phyloP scores from a whole-genome alignment of 1,139 yeast genomes.

The Wickerhamiella infanticola region DNA sequence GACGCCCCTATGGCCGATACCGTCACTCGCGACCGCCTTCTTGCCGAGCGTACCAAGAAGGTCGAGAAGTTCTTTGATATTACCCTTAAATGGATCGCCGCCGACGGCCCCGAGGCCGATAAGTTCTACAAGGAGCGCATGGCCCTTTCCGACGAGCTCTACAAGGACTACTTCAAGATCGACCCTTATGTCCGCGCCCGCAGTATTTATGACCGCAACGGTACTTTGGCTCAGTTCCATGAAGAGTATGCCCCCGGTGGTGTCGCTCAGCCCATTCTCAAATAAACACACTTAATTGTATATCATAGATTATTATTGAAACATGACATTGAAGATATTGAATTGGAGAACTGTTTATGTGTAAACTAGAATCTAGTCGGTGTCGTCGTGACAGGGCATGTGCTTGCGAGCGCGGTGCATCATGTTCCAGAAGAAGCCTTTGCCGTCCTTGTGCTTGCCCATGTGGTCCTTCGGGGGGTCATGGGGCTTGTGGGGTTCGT shows the following conservation, averaged over 20 bases:
- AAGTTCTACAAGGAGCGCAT: constrained; percentile 30
- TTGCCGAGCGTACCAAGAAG: constrained; percentile 34
- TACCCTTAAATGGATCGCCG: constrained; percentile 56
- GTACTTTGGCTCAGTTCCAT: constrained; percentile 24
- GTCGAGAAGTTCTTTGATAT: constrained; percentile 31
- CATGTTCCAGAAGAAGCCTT: too few species aligned
- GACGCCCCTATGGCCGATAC: constrained; percentile 30
- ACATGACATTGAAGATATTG: neutral
- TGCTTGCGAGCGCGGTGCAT: too few species aligned
- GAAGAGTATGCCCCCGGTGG: constrained; percentile 15
- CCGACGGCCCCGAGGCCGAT: constrained; percentile 29
- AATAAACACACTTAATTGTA: neutral
- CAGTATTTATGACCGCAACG: constrained; percentile 49
- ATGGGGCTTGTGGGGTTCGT: too few species aligned
- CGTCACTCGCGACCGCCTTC: constrained; percentile 28
- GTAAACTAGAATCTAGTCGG: too few species aligned
- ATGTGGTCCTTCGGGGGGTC: too few species aligned
- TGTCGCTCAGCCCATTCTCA: constrained; percentile 13
- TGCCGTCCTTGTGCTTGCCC: too few species aligned
- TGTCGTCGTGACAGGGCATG: too few species aligned
- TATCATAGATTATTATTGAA: neutral
- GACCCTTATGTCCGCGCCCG: constrained; percentile 66
- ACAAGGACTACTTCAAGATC: constrained; percentile 40
- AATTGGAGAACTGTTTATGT: too few species aligned
- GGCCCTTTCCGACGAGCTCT: constrained; percentile 33